Conservation (phyloP, 163 green algal genomes). For the Trebouxiophyceae sp. region DNA sequence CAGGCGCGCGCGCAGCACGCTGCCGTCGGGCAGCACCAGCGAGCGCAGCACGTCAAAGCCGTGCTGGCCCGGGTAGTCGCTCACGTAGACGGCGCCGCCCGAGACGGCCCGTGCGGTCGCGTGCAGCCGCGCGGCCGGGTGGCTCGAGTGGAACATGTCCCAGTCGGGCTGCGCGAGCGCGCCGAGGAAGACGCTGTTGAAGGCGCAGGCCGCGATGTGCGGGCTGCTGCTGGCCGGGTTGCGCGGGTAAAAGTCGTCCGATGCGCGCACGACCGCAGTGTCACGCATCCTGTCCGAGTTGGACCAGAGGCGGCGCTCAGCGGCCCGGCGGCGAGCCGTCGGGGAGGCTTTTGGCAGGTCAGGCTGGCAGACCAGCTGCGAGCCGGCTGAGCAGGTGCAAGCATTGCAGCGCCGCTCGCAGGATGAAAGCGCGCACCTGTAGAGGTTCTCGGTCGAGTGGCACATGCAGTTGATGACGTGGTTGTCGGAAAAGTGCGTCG, state of each 20-base stretch:
- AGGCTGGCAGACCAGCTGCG: no score
- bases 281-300: conserved; percentile 47
- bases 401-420: background rate
- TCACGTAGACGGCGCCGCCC: conserved; percentile 85
- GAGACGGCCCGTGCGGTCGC: conserved; percentile 44
- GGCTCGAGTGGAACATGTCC: conserved; percentile 91
- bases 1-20: conserved; percentile 61
- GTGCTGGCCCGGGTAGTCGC: conserved; percentile 86
- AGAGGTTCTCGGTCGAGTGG: conserved; percentile 96
- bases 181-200: conserved; percentile 88
- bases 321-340: no score
- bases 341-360: no score
- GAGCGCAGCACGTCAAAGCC: conserved; percentile 72
- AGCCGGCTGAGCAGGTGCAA: conserved; percentile 69
- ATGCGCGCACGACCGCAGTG: conserved; percentile 71
- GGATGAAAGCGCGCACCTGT: conserved; percentile 43
- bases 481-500: conserved; percentile 77
- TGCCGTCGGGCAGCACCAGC: conserved; percentile 87
- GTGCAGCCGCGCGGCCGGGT: conserved; percentile 53
- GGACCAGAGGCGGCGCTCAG: no score
- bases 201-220: conserved; percentile 87
- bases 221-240: conserved; percentile 69
- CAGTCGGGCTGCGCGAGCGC: conserved; percentile 91
- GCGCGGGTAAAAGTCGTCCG: conserved; percentile 94
- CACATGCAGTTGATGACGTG: conserved; percentile 98